These are phyloP conservation scores for Tolypocladium cylindrosporum DNA, from an alignment of 2,329 filamentous ascomycete species.

Conservation along the genomic window DNA sequence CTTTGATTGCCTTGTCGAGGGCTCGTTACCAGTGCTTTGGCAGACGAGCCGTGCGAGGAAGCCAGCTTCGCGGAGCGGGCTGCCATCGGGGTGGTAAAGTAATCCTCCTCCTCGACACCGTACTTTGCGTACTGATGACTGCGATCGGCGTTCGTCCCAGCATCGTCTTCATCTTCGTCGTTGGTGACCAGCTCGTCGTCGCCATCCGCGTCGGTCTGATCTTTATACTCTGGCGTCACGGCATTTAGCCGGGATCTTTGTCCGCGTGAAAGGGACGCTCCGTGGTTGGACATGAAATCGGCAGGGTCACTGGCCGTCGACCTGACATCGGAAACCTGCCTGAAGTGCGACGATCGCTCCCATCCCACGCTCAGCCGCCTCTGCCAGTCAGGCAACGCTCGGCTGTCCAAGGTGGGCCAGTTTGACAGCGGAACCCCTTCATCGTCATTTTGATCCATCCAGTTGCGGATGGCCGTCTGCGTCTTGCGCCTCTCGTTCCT, in stretches of 20 bases:
- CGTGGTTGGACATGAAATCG: conserved; percentile 47
- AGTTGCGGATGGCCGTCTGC: conserved; percentile 73
- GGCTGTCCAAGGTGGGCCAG: conserved; percentile 39
- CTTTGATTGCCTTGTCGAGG: conserved; percentile 22
- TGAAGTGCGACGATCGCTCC: conserved; percentile 35
- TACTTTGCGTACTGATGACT: conserved; percentile 16
- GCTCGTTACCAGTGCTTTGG: conserved; percentile 18
- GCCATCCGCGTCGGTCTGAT: conserved; percentile 73
- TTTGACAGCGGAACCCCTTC: conserved; percentile 34
- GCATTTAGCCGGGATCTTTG: conserved; percentile 28
- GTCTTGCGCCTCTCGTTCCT: conserved; percentile 61
- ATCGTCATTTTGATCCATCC: conserved; percentile 70
- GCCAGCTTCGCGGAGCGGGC: conserved; percentile 27
- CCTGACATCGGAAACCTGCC: conserved; percentile 44
- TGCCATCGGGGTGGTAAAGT: conserved; percentile 43
- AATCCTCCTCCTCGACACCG: conserved; percentile 30
- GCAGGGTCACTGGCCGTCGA: conserved; percentile 56
- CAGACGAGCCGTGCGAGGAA: conserved; percentile 22
- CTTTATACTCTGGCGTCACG: conserved; percentile 32
- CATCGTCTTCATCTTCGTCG: conserved; percentile 58
- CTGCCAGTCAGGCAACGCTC: conserved; percentile 34
- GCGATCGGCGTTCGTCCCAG: conserved; percentile 30
- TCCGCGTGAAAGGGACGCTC: conserved; percentile 19
- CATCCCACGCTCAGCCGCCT: conserved; percentile 43
- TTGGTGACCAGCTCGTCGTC: conserved; percentile 85